Evolutionary conservation across 176 grass and related monocot genomes (phyloP).

Genomic region (Rhipidocladum racemiflorum): DNA sequence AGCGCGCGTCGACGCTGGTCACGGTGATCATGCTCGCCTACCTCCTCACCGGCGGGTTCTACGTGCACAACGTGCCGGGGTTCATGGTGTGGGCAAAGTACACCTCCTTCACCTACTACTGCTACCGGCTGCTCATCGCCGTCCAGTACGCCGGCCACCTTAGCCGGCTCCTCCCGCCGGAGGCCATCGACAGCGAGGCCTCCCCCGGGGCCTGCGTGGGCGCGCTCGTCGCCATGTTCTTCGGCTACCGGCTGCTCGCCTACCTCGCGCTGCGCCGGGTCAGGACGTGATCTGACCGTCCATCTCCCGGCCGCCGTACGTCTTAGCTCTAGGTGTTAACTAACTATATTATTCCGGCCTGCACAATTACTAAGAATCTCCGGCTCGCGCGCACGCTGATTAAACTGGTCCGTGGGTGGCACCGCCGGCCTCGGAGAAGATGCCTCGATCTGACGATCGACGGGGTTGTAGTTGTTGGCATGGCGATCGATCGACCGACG

Average conservation of each 20-base stretch:
- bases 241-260: slow-evolving; percentile 66
- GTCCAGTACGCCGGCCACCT: slow-evolving; percentile 65
- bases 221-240: slow-evolving; percentile 67
- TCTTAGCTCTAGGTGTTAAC: slow-evolving; percentile 6
- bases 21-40: slow-evolving; percentile 87
- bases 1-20: slow-evolving; percentile 71
- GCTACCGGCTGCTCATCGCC: slow-evolving; percentile 73
- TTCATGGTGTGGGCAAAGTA: slow-evolving; percentile 94
- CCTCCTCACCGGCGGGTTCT: slow-evolving; percentile 89
- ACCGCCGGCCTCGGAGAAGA: slow-evolving; percentile 4
- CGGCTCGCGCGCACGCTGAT: neutral
- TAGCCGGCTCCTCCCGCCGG: neutral
- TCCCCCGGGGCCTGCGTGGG: slow-evolving; percentile 17
- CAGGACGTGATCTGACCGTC: slow-evolving; percentile 31
- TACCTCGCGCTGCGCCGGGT: slow-evolving; percentile 68
- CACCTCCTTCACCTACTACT: slow-evolving; percentile 90
- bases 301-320: neutral
- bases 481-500: neutral
- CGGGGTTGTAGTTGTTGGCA: slow-evolving; percentile 23
- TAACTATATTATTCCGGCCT: neutral
- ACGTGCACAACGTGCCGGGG: slow-evolving; percentile 66
- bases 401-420: neutral
- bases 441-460: neutral
- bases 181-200: slow-evolving; percentile 22
- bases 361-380: neutral